phyloP scores from a whole-genome alignment of 768 basidiomycete species.

The Hericium rajendrae region DNA sequence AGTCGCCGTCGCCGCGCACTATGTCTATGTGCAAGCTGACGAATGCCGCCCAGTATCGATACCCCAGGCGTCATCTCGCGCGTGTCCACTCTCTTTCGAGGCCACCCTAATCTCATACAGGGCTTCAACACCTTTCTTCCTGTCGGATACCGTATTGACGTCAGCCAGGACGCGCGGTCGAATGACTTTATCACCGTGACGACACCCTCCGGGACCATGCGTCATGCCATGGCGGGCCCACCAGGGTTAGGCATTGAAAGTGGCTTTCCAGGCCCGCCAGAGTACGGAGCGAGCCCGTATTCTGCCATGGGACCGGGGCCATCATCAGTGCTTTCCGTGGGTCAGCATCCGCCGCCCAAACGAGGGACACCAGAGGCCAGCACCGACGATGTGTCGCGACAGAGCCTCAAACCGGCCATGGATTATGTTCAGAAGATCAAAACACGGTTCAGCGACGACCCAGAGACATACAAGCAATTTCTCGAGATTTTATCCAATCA shows the following conservation, averaged over 20 bases:
- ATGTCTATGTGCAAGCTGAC: background rate
- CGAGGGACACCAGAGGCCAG: conserved; percentile 2
- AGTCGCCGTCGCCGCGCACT: conserved; percentile 13
- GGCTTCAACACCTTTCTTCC: conserved; percentile 99
- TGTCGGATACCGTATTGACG: conserved; percentile 88
- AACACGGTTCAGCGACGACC: conserved; percentile 67
- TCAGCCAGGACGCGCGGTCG: conserved; percentile 53
- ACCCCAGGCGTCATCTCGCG: conserved; percentile 96
- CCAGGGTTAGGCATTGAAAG: conserved; percentile 5
- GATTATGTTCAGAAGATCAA: conserved; percentile 97
- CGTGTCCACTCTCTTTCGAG: conserved; percentile 86
- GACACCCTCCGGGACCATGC: conserved; percentile 55
- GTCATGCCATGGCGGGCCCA: conserved; percentile 19
- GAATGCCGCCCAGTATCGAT: conserved; percentile 58
- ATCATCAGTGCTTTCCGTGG: conserved; percentile 1
- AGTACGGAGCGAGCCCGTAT: background rate
- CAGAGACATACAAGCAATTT: conserved; percentile 77
- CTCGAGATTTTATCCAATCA: conserved; percentile 65
- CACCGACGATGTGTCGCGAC: conserved; percentile 8
- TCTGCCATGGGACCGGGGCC: conserved; percentile 1
- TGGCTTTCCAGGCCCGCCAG: background rate
- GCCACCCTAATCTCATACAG: conserved; percentile 85
- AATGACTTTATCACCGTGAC: conserved; percentile 66
- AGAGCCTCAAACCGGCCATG: conserved; percentile 65
- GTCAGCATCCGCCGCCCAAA: background rate